phyloP scores from a whole-genome alignment of 305 asterid genomes.

The Lippia alba region DNA sequence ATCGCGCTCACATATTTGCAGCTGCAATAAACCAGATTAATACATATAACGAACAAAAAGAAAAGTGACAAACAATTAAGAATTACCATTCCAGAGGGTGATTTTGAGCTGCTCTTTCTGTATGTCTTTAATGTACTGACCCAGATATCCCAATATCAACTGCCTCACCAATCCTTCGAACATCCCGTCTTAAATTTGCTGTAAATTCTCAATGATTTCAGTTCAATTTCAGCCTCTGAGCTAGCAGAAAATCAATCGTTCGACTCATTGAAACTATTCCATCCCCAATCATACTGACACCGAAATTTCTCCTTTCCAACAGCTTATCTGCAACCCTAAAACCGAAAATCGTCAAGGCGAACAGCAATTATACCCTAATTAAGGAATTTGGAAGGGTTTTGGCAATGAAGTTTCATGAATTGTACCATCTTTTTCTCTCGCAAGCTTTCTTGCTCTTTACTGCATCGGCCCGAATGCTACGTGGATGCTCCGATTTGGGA shows the following conservation, averaged over 20 bases:
- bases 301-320: neutral
- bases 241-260: constrained; percentile 9
- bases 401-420: neutral
- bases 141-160: constrained; percentile 82
- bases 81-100: constrained; percentile 87
- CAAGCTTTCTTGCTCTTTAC: too few relatives aligned
- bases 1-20: constrained; percentile 5
- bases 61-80: neutral
- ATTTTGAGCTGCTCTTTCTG: constrained; percentile 94
- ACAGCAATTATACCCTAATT: too few relatives aligned
- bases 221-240: constrained; percentile 23
- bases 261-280: neutral
- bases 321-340: neutral
- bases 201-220: too few relatives aligned
- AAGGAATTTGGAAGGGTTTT: neutral
- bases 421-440: neutral
- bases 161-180: constrained; percentile 91
- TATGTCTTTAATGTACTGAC: constrained; percentile 81
- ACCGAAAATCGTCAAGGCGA: neutral
- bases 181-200: constrained; percentile 44
- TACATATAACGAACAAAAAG: neutral
- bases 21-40: neutral
- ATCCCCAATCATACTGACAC: neutral
- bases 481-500: too few relatives aligned
- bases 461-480: too few relatives aligned